These are phyloP conservation scores for Kondoa malvinella DNA, from an alignment of 768 basidiomycete species.

Conservation along the genomic window DNA sequence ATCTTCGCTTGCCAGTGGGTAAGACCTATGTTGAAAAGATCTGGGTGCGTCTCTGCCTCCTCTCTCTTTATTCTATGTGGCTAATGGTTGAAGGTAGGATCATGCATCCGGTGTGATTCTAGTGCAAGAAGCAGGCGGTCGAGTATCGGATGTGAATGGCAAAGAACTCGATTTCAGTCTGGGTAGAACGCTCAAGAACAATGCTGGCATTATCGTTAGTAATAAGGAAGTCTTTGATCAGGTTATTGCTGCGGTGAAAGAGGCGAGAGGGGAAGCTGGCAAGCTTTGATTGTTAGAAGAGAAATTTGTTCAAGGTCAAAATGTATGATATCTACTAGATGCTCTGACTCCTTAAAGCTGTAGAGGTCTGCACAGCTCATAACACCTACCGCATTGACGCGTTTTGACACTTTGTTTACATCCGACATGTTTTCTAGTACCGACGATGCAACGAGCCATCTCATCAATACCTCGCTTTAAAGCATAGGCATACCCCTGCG, in stretches of 20 bases:
- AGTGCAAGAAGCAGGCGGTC: constrained; percentile 72
- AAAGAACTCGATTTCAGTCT: constrained; percentile 63
- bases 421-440: too few relatives aligned
- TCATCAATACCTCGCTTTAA: too few relatives aligned
- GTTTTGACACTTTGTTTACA: too few relatives aligned
- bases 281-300: not conserved
- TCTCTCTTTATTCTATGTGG: not conserved
- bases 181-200: constrained; percentile 67
- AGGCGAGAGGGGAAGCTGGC: constrained; percentile 32
- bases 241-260: constrained; percentile 58
- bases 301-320: not conserved
- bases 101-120: constrained; percentile 75
- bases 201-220: constrained; percentile 73
- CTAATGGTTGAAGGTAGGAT: constrained; percentile 40
- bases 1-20: constrained; percentile 56
- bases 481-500: too few relatives aligned
- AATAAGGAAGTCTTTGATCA: constrained; percentile 50
- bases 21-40: constrained; percentile 82
- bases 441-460: too few relatives aligned
- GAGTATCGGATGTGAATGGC: constrained; percentile 72
- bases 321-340: too few relatives aligned
- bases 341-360: too few relatives aligned
- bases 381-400: too few relatives aligned
- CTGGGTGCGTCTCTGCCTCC: constrained; percentile 45
- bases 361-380: too few relatives aligned